Conservation (phyloP, 495 filamentous ascomycete genomes). For the Symbiotaphrina buchneri region DNA sequence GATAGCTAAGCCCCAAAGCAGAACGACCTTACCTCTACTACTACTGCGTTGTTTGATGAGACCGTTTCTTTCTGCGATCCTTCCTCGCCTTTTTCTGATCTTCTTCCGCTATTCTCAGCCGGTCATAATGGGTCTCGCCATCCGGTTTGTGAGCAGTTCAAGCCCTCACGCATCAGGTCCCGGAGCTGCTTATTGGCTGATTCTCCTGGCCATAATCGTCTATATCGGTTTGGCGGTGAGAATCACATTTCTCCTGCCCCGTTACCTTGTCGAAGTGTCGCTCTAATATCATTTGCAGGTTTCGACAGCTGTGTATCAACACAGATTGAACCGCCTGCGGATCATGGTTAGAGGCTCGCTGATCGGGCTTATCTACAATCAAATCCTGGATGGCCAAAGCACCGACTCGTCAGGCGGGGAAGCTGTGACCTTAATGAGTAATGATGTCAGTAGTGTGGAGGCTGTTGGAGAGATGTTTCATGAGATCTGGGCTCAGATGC, state of each 20-base stretch:
- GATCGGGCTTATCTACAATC: neutral
- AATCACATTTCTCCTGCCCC: neutral
- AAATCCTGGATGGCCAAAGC: neutral
- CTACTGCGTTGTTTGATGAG: no score
- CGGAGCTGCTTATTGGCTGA: slow-evolving; percentile 9
- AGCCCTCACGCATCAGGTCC: slow-evolving; percentile 9
- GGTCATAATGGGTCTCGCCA: slow-evolving; percentile 4
- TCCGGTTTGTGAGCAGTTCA: slow-evolving; percentile 6
- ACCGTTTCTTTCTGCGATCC: no score
- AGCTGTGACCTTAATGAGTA: neutral
- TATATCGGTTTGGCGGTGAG: slow-evolving; percentile 7
- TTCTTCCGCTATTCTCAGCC: no score
- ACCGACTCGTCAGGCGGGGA: neutral
- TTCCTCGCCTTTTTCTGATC: no score
- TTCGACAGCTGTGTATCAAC: neutral
- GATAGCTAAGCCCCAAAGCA: no score
- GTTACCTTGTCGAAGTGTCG: neutral
- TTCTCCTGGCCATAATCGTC: slow-evolving; percentile 7
- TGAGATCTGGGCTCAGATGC: neutral
- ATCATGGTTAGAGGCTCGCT: neutral
- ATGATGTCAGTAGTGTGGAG: neutral
- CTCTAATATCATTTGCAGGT: neutral
- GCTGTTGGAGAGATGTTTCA: neutral
- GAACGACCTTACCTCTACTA: no score
- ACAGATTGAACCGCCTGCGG: neutral